Evolutionary conservation across 768 basidiomycete genomes (phyloP), one percentile per base, ranked within the genome.

Genomic region (Termitomyces sp.): DNA sequence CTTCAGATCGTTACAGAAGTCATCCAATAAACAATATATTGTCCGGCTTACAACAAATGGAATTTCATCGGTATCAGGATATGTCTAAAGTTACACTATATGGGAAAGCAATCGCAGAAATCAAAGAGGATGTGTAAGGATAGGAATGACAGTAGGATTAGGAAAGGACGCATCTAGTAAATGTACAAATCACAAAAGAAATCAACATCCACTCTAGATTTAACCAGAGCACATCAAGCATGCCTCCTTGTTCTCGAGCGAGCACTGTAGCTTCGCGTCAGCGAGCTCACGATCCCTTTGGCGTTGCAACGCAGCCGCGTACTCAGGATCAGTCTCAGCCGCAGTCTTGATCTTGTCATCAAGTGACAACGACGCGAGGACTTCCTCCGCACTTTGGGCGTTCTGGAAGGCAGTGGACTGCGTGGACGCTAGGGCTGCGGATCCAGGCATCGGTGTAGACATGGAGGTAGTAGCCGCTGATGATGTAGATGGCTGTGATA

Each of bases 241-340:
- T 1, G 90, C 92, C 55, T 96, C 94, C 79, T 95, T 95, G 74
- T 96, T 96, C 72, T 95, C 93, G 49, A 96, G 65, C 61, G 91
- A 92, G 68, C 95, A 96, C 69, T 82, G 72, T 57, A 95, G 71
- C 74, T 88, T 87, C 5, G 87, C 95, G 58, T 91, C 87, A 71
- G 91, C 95, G 4, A 85, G 73, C 74, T 93, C 87, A 18, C 88
- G 82, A 51, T 87, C 84, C 62, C 82, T 81, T 67, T 86, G 85
- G 49, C 88, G 76, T 64, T 82, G 75, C 51, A 94, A 72, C 0
- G 93, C 92, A 34, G 87, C 91, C 12, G 88, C 88, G 64, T 87
- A 93, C 67, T 92, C 93, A 4, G 88, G 86, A 50, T 82, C 77
- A 33, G 76, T 74, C 63, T 80, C 83, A 4, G 85, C 87, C 26